phyloP scores from a whole-genome alignment of 441 rosid genomes.

The Eutrema salsugineum region DNA sequence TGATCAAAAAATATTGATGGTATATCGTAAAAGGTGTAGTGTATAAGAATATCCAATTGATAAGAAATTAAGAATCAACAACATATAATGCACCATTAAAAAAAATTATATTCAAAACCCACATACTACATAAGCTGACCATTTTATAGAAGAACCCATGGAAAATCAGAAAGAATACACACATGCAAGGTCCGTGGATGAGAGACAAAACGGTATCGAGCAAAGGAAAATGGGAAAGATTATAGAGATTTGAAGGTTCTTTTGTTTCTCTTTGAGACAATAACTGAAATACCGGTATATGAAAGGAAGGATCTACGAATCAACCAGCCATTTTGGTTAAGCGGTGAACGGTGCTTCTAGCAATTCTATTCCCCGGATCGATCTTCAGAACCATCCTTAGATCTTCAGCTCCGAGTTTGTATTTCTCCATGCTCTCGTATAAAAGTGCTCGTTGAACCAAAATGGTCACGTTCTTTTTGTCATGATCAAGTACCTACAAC shows the following conservation, averaged over 20 bases:
- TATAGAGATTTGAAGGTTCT: background rate
- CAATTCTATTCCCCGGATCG: constrained; percentile 79
- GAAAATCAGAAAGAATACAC: constrained; percentile 6
- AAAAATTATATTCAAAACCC: background rate
- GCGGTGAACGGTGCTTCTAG: constrained; percentile 93
- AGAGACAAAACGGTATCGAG: background rate
- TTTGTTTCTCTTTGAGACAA: background rate
- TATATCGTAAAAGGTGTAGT: background rate
- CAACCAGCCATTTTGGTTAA: constrained; percentile 74
- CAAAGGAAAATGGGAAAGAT: background rate
- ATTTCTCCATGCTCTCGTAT: constrained; percentile 96
- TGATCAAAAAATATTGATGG: background rate
- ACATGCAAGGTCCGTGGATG: constrained; percentile 3
- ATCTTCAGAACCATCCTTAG: constrained; percentile 80
- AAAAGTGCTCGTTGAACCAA: constrained; percentile 92
- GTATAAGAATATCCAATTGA: background rate
- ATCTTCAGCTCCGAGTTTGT: constrained; percentile 94
- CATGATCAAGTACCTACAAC: constrained; percentile 71
- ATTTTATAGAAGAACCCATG: background rate
- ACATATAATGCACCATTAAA: background rate
- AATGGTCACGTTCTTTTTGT: constrained; percentile 58
- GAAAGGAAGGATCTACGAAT: background rate
- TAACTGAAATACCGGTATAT: background rate
- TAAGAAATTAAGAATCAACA: background rate
- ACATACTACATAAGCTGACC: background rate